Evolutionary conservation across 441 rosid species (phyloP).

Genomic region (Capsella rubella): DNA sequence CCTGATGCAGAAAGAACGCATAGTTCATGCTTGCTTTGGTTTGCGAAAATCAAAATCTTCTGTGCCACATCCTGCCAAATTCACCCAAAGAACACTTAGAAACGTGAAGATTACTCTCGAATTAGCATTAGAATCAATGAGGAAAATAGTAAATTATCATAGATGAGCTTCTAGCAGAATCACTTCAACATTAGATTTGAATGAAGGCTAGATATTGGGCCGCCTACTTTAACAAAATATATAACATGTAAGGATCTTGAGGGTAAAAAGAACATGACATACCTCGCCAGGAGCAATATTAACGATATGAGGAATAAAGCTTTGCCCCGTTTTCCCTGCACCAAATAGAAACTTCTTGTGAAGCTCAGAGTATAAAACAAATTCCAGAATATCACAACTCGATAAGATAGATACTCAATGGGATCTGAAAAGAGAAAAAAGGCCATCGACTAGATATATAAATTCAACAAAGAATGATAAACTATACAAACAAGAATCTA

Average conservation of each 20-base stretch:
- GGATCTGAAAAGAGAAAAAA: slow-evolving; percentile 5
- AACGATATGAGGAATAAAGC: slow-evolving; percentile 86
- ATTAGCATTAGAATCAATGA: background rate
- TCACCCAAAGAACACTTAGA: slow-evolving; percentile 38
- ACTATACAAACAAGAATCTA: slow-evolving; percentile 12
- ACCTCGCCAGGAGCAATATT: slow-evolving; percentile 92
- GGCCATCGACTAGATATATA: background rate
- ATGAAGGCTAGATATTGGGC: background rate
- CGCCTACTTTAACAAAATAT: background rate
- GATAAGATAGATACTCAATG: background rate
- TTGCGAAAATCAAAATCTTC: slow-evolving; percentile 72
- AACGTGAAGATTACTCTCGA: background rate
- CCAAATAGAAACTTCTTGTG: background rate
- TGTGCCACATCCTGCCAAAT: slow-evolving; percentile 76
- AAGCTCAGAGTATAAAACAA: slow-evolving; percentile 19
- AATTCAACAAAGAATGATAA: background rate
- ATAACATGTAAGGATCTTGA: background rate
- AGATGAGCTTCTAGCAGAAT: background rate
- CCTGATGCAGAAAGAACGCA: slow-evolving; percentile 95
- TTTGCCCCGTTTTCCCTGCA: slow-evolving; percentile 82
- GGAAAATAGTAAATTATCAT: background rate
- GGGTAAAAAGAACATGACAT: slow-evolving; percentile 33
- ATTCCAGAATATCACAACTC: slow-evolving; percentile 5
- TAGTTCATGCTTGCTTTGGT: slow-evolving; percentile 82
- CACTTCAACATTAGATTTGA: background rate